Evolutionary conservation across 108 stramenopile species (phyloP), one percentile per base, ranked within the genome.

Genomic region (Nitzschia sp.): DNA sequence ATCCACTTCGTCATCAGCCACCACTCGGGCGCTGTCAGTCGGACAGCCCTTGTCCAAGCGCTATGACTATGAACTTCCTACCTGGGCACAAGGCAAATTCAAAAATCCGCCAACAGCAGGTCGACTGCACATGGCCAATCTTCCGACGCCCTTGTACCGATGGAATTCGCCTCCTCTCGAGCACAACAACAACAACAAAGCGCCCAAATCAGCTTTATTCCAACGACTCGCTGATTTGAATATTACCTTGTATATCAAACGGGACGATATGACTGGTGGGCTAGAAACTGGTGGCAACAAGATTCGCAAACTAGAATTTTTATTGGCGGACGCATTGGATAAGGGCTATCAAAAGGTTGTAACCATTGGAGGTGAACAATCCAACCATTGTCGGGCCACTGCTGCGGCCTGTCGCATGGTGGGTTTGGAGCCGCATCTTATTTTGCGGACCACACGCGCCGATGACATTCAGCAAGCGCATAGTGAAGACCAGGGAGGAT

Each of bases 301-400:
- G 63, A 68, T 93, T 59, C 87, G 96, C 17, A 96, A 96, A 65
- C 70, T 96, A 28, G 96, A 96, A 74, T 96, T 95, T 69, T 72
- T 95, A 26, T 61, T 96, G 60, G 91, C 92, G 23, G 90, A 96
- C 69, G 96, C 96, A 5, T 36, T 85, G 13, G 75, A 65, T 6
- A 47, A 70, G 26, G 78, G 70, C 17, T 81, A 72, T 67, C 69
- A 85, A 68, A 72, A 85, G 19, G 81, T 96, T 2, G 77, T 96
- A 5, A 96, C 96, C 13, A 89, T 94, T 76, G 95, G 95, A n/a
- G 95, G 93, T 2, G 88, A 86, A 55, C 95, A 96, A 78, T 80
- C 78, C 64, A 96, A 96, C 82, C 95, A 96, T 69, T 94, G 93
- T 78, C 83, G 95, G 0, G 93, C 93, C 23, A 96, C 95, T 13